Evolutionary conservation across 2,329 filamentous ascomycete species (phyloP).

Genomic region (Aspergillus intermedius): DNA sequence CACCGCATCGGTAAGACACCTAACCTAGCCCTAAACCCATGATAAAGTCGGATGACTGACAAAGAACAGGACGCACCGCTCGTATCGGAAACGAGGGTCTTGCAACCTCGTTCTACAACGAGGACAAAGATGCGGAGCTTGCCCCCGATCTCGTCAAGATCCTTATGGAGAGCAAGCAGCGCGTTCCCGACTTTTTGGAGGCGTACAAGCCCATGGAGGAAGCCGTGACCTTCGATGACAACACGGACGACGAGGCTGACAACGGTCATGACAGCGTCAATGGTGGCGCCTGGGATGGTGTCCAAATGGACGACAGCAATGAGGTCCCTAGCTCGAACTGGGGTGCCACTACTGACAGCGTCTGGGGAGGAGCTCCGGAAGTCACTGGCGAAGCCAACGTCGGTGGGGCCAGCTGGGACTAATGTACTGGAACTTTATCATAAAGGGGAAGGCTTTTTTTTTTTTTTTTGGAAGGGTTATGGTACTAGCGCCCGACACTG

Average conservation of each 20-base stretch:
- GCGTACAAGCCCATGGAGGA: slow-evolving; percentile 43
- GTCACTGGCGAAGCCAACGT: neutral
- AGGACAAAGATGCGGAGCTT: slow-evolving; percentile 67
- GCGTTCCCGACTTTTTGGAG: slow-evolving; percentile 74
- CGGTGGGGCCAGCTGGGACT: neutral
- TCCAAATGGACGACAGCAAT: slow-evolving; percentile 7
- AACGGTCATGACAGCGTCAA: slow-evolving; percentile 11
- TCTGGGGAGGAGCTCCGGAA: neutral
- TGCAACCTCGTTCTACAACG: slow-evolving; percentile 83
- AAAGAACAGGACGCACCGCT: slow-evolving; percentile 68
- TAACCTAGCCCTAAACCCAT: neutral
- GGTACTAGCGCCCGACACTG: too few species aligned
- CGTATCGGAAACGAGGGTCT: slow-evolving; percentile 83
- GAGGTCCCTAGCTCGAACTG: neutral
- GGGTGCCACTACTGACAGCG: neutral
- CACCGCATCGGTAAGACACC: slow-evolving; percentile 74
- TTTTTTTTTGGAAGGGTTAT: too few species aligned
- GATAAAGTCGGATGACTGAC: neutral
- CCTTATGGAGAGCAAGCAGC: slow-evolving; percentile 70
- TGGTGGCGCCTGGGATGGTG: slow-evolving; percentile 15
- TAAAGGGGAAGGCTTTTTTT: too few species aligned
- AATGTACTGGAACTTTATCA: neutral
- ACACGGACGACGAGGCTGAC: slow-evolving; percentile 41
- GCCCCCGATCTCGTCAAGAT: slow-evolving; percentile 70
- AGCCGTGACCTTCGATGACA: slow-evolving; percentile 47